A percentile compares a stretch with the other conserved stretches of the same genome.
phyloP scores from a whole-genome alignment of 345 rosid genomes.

The Luvunga scandens region DNA sequence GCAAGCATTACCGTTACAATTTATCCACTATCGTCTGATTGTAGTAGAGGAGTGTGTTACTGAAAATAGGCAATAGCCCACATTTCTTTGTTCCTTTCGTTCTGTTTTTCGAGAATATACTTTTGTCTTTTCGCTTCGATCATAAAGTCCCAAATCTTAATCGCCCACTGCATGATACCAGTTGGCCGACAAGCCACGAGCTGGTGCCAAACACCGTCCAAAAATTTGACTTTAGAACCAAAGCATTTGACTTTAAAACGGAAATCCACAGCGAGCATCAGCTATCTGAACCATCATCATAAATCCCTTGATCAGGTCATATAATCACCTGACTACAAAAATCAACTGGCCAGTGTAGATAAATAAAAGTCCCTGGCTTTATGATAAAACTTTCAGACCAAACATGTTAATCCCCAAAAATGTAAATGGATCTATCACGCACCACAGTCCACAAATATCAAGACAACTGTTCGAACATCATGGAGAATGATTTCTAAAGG shows the following conservation, averaged over 20 bases:
- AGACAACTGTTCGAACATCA: neutral
- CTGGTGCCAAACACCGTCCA: too few relatives aligned
- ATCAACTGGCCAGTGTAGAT: neutral
- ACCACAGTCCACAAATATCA: neutral
- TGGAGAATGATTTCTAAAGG: neutral
- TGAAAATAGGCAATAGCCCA: neutral
- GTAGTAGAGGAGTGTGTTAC: neutral
- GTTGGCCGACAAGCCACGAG: too few relatives aligned
- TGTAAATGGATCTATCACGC: neutral
- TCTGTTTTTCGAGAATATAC: too few relatives aligned
- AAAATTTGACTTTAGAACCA: too few relatives aligned
- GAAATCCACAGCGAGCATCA: neutral
- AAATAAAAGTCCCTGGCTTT: neutral
- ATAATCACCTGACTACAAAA: neutral
- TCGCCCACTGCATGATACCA: too few relatives aligned
- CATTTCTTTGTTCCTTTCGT: neutral
- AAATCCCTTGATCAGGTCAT: neutral
- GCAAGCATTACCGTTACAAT: slow-evolving; percentile 11
- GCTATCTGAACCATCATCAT: neutral
- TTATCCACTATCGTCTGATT: neutral
- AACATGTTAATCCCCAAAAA: neutral
- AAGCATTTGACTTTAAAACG: neutral
- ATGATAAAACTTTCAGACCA: neutral
- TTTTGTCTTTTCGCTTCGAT: too few relatives aligned
- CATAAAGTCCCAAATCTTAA: too few relatives aligned